Percentiles rank a stretch among this genome's conserved stretches.
Conservation (phyloP, 164 flowering plant genomes). For the Sextonia rubra region DNA sequence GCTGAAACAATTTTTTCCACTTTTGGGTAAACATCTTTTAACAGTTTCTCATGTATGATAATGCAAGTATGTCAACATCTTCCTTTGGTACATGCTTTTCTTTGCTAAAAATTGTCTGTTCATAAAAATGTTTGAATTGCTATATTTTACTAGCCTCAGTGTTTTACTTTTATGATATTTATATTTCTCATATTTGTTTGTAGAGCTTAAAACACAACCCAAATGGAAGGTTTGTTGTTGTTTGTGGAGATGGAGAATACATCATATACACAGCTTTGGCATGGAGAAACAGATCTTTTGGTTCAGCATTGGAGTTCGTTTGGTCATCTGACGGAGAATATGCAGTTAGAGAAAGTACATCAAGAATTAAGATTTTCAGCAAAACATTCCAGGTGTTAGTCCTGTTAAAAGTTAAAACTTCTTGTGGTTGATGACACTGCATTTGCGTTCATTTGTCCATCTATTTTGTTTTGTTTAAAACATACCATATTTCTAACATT, state of each 20-base stretch:
- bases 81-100: too few species aligned
- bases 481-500: neutral
- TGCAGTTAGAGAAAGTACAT: slow-evolving; percentile 94
- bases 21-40: too few species aligned
- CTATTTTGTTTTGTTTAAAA: neutral
- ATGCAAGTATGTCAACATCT: too few species aligned
- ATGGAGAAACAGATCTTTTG: slow-evolving; percentile 99
- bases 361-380: slow-evolving; percentile 84
- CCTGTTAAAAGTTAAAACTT: slow-evolving; percentile 1
- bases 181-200: slow-evolving; percentile 9
- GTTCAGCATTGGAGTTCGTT: slow-evolving; percentile 89
- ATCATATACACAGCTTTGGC: slow-evolving; percentile 94
- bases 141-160: too few species aligned
- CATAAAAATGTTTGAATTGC: too few species aligned
- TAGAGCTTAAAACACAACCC: slow-evolving; percentile 98
- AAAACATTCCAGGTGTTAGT: slow-evolving; percentile 76
- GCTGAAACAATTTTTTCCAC: too few species aligned
- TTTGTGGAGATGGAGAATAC: slow-evolving; percentile 98
- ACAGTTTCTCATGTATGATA: too few species aligned
- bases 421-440: neutral
- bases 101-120: too few species aligned
- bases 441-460: neutral
- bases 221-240: slow-evolving; percentile 97
- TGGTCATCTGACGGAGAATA: slow-evolving; percentile 99
- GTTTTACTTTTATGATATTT: slow-evolving; percentile 10